Evolutionary conservation across 2,329 filamentous ascomycete genomes (phyloP).

Genomic region (Aspergillus thermomutatus): DNA sequence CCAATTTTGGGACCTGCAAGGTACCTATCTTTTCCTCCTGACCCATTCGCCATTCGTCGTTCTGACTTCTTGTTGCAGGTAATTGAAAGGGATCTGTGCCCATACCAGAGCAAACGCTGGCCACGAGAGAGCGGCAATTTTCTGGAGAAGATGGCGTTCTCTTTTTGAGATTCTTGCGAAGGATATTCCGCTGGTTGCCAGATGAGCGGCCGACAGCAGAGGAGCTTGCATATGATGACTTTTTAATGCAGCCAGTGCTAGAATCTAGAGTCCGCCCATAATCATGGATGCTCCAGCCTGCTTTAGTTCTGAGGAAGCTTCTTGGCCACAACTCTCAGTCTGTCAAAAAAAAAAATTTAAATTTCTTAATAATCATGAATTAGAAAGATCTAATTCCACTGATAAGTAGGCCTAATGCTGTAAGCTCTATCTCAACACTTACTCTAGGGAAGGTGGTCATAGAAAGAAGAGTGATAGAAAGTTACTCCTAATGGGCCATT

Average conservation of each 20-base stretch:
- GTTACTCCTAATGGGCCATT: too few species aligned
- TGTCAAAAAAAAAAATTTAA: too few species aligned
- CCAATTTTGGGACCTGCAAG: constrained; percentile 15
- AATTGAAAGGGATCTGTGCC: constrained; percentile 24
- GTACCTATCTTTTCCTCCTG: constrained; percentile 5
- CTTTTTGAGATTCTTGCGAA: constrained; percentile 29
- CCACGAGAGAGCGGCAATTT: constrained; percentile 21
- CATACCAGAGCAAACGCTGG: constrained; percentile 25
- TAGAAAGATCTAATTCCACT: too few species aligned
- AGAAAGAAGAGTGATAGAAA: too few species aligned
- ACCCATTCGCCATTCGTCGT: background rate
- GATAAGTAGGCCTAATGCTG: too few species aligned
- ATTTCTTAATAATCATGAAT: too few species aligned
- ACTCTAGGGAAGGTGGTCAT: too few species aligned
- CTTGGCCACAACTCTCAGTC: too few species aligned
- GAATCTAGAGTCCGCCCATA: background rate
- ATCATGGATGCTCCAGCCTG: too few species aligned
- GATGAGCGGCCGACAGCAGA: constrained; percentile 27
- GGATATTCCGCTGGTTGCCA: constrained; percentile 32
- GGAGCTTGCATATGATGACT: constrained; percentile 23
- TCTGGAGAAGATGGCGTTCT: constrained; percentile 21
- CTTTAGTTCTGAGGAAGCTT: too few species aligned
- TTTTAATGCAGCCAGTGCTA: constrained; percentile 28
- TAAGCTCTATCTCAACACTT: too few species aligned
- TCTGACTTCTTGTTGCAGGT: constrained; percentile 12